These are phyloP conservation scores for Candida sithepensis DNA, from an alignment of 805 yeast genomes.

Conservation along the genomic window DNA sequence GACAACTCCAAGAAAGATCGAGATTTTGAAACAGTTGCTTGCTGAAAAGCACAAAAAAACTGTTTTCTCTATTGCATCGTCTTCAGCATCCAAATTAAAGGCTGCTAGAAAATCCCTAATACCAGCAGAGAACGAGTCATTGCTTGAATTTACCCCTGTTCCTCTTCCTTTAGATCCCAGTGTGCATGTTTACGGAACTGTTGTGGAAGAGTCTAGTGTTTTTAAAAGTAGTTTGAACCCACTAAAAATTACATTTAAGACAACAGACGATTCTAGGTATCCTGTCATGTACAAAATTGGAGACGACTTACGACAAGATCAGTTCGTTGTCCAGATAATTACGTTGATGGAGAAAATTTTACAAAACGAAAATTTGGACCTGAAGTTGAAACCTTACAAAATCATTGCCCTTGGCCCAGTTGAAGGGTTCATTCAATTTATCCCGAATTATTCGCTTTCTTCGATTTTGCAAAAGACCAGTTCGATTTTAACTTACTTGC, in stretches of 20 bases:
- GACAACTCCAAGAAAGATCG: conserved; percentile 71
- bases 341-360: conserved; percentile 85
- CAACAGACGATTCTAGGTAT: conserved; percentile 50
- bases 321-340: conserved; percentile 90
- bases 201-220: conserved; percentile 77
- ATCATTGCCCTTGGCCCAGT: conserved; percentile 86
- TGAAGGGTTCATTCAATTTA: conserved; percentile 91
- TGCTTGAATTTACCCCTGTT: conserved; percentile 47
- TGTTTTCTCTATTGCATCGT: background rate
- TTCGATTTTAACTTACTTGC: conserved; percentile 64
- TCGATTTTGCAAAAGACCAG: conserved; percentile 74
- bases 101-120: conserved; percentile 6
- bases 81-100: conserved; percentile 6
- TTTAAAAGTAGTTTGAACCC: conserved; percentile 93
- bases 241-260: conserved; percentile 72
- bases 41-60: conserved; percentile 45
- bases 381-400: conserved; percentile 82
- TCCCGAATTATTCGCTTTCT: conserved; percentile 90
- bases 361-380: conserved; percentile 84
- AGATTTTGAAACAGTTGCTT: conserved; percentile 56
- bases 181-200: conserved; percentile 65
- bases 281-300: conserved; percentile 93
- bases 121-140: conserved; percentile 18
- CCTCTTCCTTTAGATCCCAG: conserved; percentile 83
- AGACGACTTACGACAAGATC: conserved; percentile 95